Evolutionary conservation across 352 stramenopile genomes (phyloP), one percentile per base, ranked within the genome.

Genomic region (Blastocystis sp.): DNA sequence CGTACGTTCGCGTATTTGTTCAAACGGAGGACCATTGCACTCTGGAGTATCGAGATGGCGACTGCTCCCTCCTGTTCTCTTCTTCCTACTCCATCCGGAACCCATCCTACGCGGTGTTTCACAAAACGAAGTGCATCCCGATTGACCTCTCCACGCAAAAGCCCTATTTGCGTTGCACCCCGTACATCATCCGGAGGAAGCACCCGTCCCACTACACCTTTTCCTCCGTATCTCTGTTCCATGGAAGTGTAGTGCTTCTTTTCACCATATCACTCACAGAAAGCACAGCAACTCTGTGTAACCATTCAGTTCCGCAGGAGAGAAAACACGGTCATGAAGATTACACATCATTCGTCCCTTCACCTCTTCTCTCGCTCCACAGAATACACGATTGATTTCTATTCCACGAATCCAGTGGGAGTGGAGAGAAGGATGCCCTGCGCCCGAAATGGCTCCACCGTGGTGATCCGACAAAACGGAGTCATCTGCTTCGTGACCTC

Each of bases 71-170:
- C 45, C 42, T 74, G 1, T 74, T 34, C 4, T 52, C 64, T n/a
- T 74, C 64, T 28, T 48, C 64, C 34, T 74, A 52, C 42, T 74
- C 64, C 0, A 34, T 52, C 3, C 17, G 34, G 21, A 74, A 74
- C 9, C 40, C 64, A 9, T 74, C 42, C 28, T 42, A 17, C 9
- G 64, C 40, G 17, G 64, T 48, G 21, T 52, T 74, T 48, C 64
- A 74, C 42, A 74, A 74, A 74, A 74, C 64, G 1, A 74, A 74
- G 43, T 48, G 24, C 3, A 42, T 74, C 21, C 64, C 64, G 6
- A 74, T 74, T 21, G 43, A 74, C 42, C 3, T 21, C 17, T 24
- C 34, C 3, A 74, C 64, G 28, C 17, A 42, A 43, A 45, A 43
- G 40, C 64, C 64, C 34, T 42, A 74, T 9, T 11, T 74, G 34